These are phyloP conservation scores for Blechomonas ayalai DNA, from an alignment of 208 protist genomes.

Conservation along the genomic window DNA sequence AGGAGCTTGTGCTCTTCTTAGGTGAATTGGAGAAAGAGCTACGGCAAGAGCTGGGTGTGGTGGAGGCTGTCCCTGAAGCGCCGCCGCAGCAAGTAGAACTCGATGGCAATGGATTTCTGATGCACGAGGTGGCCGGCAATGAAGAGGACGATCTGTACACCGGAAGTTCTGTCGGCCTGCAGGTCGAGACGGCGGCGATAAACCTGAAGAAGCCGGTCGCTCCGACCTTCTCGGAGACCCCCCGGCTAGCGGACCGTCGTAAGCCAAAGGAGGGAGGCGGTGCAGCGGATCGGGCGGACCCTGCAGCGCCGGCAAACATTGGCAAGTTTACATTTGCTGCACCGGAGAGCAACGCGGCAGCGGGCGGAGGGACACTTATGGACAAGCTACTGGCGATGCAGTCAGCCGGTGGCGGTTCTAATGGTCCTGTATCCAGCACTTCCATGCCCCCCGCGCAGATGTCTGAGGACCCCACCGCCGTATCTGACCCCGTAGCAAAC, in stretches of 20 bases:
- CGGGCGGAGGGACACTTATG: constrained; percentile 31
- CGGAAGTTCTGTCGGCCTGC: constrained; percentile 33
- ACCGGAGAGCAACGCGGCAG: no score
- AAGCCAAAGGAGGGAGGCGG: neutral
- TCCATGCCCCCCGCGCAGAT: neutral
- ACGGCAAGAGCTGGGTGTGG: constrained; percentile 38
- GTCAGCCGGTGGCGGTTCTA: constrained; percentile 7
- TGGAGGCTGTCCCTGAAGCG: constrained; percentile 4
- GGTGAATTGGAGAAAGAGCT: constrained; percentile 61
- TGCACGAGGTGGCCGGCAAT: constrained; percentile 12
- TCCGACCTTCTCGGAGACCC: constrained; percentile 14
- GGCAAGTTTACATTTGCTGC: constrained; percentile 23
- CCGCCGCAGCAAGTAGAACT: neutral
- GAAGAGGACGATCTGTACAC: constrained; percentile 30
- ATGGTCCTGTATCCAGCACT: no score
- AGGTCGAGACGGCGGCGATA: constrained; percentile 62
- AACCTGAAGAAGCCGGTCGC: constrained; percentile 27
- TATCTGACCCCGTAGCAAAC: neutral
- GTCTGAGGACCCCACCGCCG: neutral
- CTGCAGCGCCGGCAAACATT: constrained; percentile 5
- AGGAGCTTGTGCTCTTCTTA: constrained; percentile 72
- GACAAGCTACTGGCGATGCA: constrained; percentile 66
- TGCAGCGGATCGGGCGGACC: neutral
- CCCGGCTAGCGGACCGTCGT: no score
- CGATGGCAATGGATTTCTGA: constrained; percentile 1